These are phyloP conservation scores for Delitschia confertaspora DNA, from an alignment of 495 filamentous ascomycete genomes.

Conservation along the genomic window DNA sequence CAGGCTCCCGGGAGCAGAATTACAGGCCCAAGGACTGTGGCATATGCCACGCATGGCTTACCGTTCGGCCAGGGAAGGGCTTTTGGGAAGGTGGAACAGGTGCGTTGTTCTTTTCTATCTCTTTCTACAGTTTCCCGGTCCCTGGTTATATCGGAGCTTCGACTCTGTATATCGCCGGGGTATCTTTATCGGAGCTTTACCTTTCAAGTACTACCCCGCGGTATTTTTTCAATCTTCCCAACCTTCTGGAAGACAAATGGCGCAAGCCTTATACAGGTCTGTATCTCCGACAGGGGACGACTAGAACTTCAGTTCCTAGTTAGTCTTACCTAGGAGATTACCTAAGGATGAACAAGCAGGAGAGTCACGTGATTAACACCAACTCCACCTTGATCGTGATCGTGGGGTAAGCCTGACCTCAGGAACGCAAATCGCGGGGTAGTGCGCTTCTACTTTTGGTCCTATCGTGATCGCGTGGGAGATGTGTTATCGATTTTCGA, in stretches of 20 bases:
- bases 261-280: not conserved
- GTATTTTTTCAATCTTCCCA: conserved; percentile 1
- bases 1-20: conserved; percentile 64
- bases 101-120: conserved; percentile 4
- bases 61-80: conserved; percentile 61
- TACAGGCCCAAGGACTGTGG: conserved; percentile 72
- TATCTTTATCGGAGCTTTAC: not conserved
- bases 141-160: no score
- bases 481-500: not conserved
- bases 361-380: no score
- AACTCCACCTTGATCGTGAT: not conserved
- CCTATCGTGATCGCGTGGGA: not conserved
- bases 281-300: not conserved
- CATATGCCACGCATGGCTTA: conserved; percentile 63
- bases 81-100: conserved; percentile 94
- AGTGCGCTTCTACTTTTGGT: not conserved
- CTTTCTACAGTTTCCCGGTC: not conserved
- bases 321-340: no score
- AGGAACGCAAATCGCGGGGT: not conserved
- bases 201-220: not conserved
- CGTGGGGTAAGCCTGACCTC: not conserved
- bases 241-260: not conserved
- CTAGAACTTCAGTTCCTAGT: no score
- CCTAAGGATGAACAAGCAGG: no score
- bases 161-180: not conserved